Evolutionary conservation across 2,329 filamentous ascomycete species (phyloP), one percentile per base, ranked within the genome.

Genomic region (Xenoacremonium recifei): DNA sequence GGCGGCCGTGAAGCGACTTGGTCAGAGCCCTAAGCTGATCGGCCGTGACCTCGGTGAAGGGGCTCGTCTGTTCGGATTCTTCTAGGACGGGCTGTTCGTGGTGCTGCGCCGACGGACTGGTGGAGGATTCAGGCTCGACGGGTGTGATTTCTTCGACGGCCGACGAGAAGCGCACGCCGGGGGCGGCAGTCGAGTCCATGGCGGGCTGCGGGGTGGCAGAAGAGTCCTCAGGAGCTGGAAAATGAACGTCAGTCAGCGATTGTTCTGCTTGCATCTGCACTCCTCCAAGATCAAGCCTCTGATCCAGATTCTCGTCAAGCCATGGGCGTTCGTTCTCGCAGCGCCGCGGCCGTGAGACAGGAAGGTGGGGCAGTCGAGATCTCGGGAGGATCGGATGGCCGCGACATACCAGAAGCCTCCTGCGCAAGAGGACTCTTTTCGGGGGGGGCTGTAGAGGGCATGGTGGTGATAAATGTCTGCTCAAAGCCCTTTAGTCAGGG

Each of bases 11-110:
- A 19, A 95, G 72, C 18, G 81, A 84, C 54, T 82, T 80, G 37
- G 87, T 84, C 47, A 96, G 71, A 45, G 82, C 82, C 52, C 79
- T 80, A 42, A 95, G 72, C 59, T 91, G 79, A 42, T 88, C 83
- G 15, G 71, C 67, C 5, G 74, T 73, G 36, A 74, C 67, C 47
- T 71, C 68, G 36, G 64, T 64, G 39, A 67, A 65, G 44, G 67
- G 58, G 29, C 53, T 58, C 34, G 55, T 42, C 31, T 53, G 44
- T 3, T 54, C 44, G 34, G 40, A 29, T 13, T 58, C 57, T 39
- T 56, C 48, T n/a, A n/a, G n/a, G n/a, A n/a, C n/a, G n/a, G n/a
- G n/a, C n/a, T n/a, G n/a, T 39, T 54, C 43, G 44, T 37, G 45
- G 43, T 45, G 47, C 40, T 47, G 45, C 39, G 50, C 45, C 33